A percentile compares a stretch with the other conserved stretches of the same genome.
phyloP scores from a whole-genome alignment of 1,284 basidiomycete genomes.

The Cystobasidiaceae sp. region DNA sequence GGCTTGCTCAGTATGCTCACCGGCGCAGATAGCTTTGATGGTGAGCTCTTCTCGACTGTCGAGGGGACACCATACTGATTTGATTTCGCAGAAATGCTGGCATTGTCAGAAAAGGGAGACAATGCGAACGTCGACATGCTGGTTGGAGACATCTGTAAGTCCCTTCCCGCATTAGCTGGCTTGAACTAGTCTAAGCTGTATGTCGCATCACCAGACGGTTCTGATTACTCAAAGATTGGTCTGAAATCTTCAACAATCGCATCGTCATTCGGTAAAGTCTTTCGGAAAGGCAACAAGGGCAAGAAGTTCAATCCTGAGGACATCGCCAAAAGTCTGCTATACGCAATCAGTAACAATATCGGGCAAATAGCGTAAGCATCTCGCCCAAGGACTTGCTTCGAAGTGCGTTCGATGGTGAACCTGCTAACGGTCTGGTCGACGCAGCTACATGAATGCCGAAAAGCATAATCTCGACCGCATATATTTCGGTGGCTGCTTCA shows the following conservation, averaged over 20 bases:
- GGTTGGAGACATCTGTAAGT: conserved; percentile 76
- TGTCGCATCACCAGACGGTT: conserved; percentile 56
- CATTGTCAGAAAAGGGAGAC: conserved; percentile 86
- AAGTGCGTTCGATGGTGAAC: no score
- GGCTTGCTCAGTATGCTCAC: conserved; percentile 89
- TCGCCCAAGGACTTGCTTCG: no score
- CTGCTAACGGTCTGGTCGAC: background rate
- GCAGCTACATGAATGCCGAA: conserved; percentile 98
- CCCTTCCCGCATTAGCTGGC: background rate
- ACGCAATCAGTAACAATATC: conserved; percentile 98
- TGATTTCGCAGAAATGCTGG: conserved; percentile 76
- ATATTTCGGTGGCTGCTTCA: conserved; percentile 99
- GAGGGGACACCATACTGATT: no score
- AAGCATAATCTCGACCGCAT: conserved; percentile 96
- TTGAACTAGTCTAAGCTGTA: no score
- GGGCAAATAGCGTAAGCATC: conserved; percentile 98
- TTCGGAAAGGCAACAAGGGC: conserved; percentile 70
- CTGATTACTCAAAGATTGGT: conserved; percentile 87
- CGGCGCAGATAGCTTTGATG: conserved; percentile 92
- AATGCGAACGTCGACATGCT: conserved; percentile 97
- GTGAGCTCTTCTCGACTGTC: conserved; percentile 54
- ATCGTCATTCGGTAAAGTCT: conserved; percentile 97
- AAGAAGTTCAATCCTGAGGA: conserved; percentile 81
- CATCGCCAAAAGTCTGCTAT: conserved; percentile 87
- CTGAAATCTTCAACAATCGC: conserved; percentile 97